These are phyloP conservation scores for Gossypium trilobum DNA, from an alignment of 441 rosid genomes.

Conservation along the genomic window DNA sequence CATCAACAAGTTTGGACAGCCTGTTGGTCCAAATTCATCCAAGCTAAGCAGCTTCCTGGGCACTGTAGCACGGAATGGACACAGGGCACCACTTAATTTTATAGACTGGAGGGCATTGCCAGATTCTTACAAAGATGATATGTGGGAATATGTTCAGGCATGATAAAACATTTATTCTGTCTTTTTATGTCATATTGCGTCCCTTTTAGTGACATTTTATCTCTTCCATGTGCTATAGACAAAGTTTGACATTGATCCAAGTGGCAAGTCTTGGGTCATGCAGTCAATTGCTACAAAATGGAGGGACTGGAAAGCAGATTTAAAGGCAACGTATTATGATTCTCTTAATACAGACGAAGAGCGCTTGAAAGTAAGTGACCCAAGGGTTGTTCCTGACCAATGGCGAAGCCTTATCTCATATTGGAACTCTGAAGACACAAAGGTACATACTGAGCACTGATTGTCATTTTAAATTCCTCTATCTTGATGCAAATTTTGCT, in stretches of 20 bases:
- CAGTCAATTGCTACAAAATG: conserved; percentile 28
- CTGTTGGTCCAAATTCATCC: conserved; percentile 29
- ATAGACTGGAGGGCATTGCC: conserved; percentile 28
- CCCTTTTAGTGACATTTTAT: background rate
- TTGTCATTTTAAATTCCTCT: background rate
- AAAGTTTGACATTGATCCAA: conserved; percentile 29
- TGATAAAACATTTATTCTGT: background rate
- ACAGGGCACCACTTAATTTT: conserved; percentile 30
- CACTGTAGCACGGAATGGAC: conserved; percentile 32
- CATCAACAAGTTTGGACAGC: conserved; percentile 29
- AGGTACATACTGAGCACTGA: conserved; percentile 21
- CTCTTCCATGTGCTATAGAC: conserved; percentile 13
- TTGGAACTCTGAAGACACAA: conserved; percentile 33
- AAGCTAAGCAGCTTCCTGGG: conserved; percentile 32
- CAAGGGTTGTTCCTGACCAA: conserved; percentile 35
- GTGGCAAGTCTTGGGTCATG: conserved; percentile 30
- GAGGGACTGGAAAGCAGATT: conserved; percentile 34
- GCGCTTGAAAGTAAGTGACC: conserved; percentile 24
- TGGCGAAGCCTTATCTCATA: conserved; percentile 30
- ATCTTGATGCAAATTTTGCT: background rate
- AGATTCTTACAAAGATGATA: conserved; percentile 22
- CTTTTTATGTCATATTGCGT: background rate
- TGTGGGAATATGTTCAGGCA: conserved; percentile 35
- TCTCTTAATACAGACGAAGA: conserved; percentile 33
- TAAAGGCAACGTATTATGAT: conserved; percentile 28